Evolutionary conservation across 2,329 filamentous ascomycete species (phyloP), one percentile per base, ranked within the genome.

Genomic region (Orbilia javanica): DNA sequence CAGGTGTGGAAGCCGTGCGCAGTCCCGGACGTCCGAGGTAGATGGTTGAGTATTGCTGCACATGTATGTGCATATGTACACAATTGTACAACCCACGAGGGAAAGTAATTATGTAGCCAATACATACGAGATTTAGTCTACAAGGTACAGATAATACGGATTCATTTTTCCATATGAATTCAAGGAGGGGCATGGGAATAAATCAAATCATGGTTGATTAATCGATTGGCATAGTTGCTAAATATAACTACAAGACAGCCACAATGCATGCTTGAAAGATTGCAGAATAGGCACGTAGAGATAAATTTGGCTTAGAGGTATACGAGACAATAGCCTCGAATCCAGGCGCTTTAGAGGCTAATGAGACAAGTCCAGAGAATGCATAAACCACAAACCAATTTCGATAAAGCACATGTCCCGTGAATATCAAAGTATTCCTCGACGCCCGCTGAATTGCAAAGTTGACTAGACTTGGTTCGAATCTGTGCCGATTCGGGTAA

Each of bases 371-470:
- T n/a, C n/a, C n/a, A n/a, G n/a, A n/a, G n/a, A n/a, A 60, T 60
- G 34, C 55, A 60, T 42, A 18, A 42, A 42, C 25, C 11, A 25
- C 50, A 57, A n/a, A n/a, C n/a, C n/a, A n/a, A 42, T 13, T 25
- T 60, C 34, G 20, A 25, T 2, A n/a, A 34, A 60, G 25, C 25
- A 50, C 11, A 50, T 4, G 22, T 18, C 15, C 4, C 34, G 42
- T 18, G 25, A 44, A 55, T 4, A 46, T 42, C 15, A 70, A 52
- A 18, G 31, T 27, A 42, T 39, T 29, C 66, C 66, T 18, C 10
- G 62, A 62, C 66, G 52, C 66, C 66, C 52, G 66, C 66, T 62
- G 27, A 27, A 62, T 39, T 60, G 27, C 29, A 55, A 20, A 44
- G 48, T 29, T 29, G 20, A 20, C 4, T 11, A 57, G 31, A 15